Percentiles rank a stretch among this genome's conserved stretches.
phyloP scores from a whole-genome alignment of 1,284 basidiomycete genomes.

The Irpex rosettiformis region DNA sequence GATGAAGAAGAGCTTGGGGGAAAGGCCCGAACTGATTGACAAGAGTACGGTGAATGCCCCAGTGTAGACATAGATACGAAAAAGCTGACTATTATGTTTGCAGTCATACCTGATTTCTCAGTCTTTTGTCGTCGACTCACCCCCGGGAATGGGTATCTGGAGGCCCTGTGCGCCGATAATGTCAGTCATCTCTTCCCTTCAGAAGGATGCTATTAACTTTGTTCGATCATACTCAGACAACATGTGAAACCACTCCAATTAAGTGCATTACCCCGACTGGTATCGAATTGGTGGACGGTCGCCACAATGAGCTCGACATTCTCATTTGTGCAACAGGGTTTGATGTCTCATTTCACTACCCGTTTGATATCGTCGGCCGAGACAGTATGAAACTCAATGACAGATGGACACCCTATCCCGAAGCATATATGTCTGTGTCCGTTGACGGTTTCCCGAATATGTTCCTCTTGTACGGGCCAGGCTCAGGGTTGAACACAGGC shows the following conservation, averaged over 20 bases:
- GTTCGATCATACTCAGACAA: constrained; percentile 36
- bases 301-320: constrained; percentile 50
- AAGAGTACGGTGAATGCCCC: constrained; percentile 35
- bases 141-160: constrained; percentile 63
- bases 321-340: constrained; percentile 40
- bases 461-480: constrained; percentile 55
- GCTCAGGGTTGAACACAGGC: constrained; percentile 48
- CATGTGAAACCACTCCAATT: constrained; percentile 47
- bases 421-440: constrained; percentile 50
- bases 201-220: constrained; percentile 6
- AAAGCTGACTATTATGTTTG: background rate
- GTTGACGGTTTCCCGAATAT: constrained; percentile 62
- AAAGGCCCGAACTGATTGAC: constrained; percentile 59
- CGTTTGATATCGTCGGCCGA: constrained; percentile 51
- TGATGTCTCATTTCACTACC: constrained; percentile 47
- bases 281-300: constrained; percentile 52
- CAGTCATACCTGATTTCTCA: constrained; percentile 57
- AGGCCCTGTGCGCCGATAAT: constrained; percentile 58
- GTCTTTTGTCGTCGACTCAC: constrained; percentile 58
- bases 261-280: constrained; percentile 48
- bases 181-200: constrained; percentile 37
- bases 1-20: constrained; percentile 49
- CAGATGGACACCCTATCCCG: constrained; percentile 48
- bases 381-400: constrained; percentile 44
- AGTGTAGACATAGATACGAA: no score